These are phyloP conservation scores for Mycena floridula DNA, from an alignment of 768 basidiomycete species.

Conservation along the genomic window DNA sequence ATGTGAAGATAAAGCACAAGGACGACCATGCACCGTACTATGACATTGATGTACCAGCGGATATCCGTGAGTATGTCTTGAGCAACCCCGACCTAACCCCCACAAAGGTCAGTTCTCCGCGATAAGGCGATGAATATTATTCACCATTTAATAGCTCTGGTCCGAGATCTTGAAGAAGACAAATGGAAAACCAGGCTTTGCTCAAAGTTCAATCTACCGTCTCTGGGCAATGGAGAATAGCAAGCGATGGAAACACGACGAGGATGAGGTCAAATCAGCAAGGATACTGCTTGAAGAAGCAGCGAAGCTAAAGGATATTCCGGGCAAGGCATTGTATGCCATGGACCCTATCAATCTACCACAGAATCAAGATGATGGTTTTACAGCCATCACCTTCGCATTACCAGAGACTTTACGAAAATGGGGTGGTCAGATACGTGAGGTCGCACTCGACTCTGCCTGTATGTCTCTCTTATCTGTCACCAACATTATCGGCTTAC, in stretches of 20 bases:
- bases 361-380: conserved; percentile 9
- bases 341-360: neutral
- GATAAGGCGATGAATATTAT: neutral
- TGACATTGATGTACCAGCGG: conserved; percentile 8
- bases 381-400: conserved; percentile 19
- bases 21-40: conserved; percentile 14
- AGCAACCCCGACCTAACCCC: conserved; percentile 4
- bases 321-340: neutral
- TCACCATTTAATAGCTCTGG: conserved; percentile 10
- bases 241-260: conserved; percentile 6
- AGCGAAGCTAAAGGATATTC: neutral
- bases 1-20: conserved; percentile 6
- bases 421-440: conserved; percentile 17
- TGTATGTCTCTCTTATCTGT: conserved; percentile 13
- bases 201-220: conserved; percentile 8
- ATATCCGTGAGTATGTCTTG: conserved; percentile 6
- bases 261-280: conserved; percentile 14
- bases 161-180: conserved; percentile 8
- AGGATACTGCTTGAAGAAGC: conserved; percentile 6
- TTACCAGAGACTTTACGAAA: conserved; percentile 15
- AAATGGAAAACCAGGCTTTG: conserved; percentile 8
- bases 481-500: neutral
- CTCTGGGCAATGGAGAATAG: conserved; percentile 6
- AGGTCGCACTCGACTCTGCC: conserved; percentile 23
- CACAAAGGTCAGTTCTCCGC: conserved; percentile 6